Evolutionary conservation across 495 filamentous ascomycete genomes (phyloP), one percentile per base, ranked within the genome.

Genomic region (Aspergillus nidulans): DNA sequence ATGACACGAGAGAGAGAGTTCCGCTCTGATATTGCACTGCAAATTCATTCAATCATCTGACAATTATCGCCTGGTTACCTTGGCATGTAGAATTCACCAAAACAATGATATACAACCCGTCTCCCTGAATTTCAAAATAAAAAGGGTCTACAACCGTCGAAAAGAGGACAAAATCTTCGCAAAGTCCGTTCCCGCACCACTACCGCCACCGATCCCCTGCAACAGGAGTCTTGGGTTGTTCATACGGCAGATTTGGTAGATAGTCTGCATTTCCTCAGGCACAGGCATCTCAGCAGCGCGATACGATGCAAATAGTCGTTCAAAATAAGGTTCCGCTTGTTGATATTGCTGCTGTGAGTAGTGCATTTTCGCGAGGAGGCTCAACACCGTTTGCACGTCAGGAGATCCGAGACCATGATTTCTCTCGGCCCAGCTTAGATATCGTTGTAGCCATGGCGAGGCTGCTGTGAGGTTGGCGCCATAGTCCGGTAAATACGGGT

Each of bases 401-500:
- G 59, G 61, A n/a, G 58, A 60, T 1, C 59, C 45, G 7, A 48
- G 36, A 34, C 66, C 66, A 46, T 57, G 63, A 25, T 65, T 61
- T 6, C 42, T 30, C 40, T 69, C 64, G 7, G 59, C 56, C 69
- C 69, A 74, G n/a, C 55, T 47, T 16, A 71, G 52, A 50, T 68
- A 71, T 6, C 68, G 68, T 3, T 41, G 24, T 20, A 74, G 38
- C 69, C 69, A 72, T 2, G 69, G 69, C 25, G 64, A 34, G 2
- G 66, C 64, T 16, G 51, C 36, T 7, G 66, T 65, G 10, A 58
- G 44, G 6, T 61, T 59, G n/a, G 57, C 39, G 10, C 6, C 18
- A 10, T 30, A 24, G 45, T 48, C 30, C n/a, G n/a, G n/a, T 6
- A 47, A 51, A 39, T 3, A 45, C 38, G 18, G 50, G 44, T 15